These are phyloP conservation scores for Camellia oleifera DNA, from an alignment of 179 eudicot genomes.

Conservation along the genomic window DNA sequence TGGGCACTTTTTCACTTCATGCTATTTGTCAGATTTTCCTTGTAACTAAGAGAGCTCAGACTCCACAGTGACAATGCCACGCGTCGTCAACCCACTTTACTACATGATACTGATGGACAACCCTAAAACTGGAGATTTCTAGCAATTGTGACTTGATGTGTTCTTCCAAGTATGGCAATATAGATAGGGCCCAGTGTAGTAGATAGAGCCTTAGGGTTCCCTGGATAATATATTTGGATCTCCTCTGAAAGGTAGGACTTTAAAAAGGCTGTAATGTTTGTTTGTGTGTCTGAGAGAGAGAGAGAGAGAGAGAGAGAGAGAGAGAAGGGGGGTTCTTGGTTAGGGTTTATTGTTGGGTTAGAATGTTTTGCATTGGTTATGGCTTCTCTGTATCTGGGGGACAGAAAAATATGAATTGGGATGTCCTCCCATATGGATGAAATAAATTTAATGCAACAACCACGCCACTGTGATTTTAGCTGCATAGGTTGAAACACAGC, in stretches of 20 bases:
- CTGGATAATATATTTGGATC: conserved; percentile 16
- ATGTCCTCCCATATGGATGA: not conserved
- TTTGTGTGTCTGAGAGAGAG: not conserved
- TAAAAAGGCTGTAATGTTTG: not conserved
- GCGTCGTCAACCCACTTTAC: not conserved
- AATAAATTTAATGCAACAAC: not conserved
- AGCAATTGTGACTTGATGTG: conserved; percentile 8
- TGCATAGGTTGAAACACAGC: not conserved
- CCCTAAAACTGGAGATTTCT: conserved; percentile 4
- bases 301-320: not conserved
- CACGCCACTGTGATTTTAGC: not conserved
- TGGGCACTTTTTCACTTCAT: conserved; percentile 7
- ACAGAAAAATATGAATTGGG: not conserved
- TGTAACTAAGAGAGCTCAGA: conserved; percentile 2
- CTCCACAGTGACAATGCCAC: conserved; percentile 10
- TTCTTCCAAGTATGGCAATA: conserved; percentile 9
- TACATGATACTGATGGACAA: not conserved
- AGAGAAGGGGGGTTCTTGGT: not conserved
- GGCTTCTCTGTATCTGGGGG: not conserved
- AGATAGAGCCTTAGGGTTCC: conserved; percentile 16
- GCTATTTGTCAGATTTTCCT: conserved; percentile 14
- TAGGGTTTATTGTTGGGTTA: not conserved
- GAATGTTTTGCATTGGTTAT: not conserved
- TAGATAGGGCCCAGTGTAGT: conserved; percentile 3
- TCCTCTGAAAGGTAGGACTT: conserved; percentile 6